Evolutionary conservation across 2,329 filamentous ascomycete species (phyloP).

Genomic region (Orbilia quercus): DNA sequence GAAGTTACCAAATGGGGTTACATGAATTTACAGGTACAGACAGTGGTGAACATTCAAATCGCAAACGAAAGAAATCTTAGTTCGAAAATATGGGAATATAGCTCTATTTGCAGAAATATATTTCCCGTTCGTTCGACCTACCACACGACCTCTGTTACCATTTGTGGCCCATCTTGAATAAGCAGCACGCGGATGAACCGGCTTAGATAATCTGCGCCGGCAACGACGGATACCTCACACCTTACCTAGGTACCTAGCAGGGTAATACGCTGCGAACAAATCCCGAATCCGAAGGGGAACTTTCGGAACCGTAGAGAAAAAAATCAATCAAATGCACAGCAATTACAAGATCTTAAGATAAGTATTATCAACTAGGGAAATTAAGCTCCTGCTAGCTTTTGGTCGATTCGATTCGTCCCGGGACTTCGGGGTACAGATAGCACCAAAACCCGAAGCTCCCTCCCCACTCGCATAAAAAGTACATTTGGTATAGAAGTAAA

Average conservation of each 20-base stretch:
- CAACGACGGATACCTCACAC: conserved; percentile 25
- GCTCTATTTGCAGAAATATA: conserved; percentile 28
- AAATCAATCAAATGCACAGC: too few relatives aligned
- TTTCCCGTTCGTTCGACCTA: conserved; percentile 11
- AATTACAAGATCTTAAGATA: too few relatives aligned
- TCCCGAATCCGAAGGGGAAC: neutral
- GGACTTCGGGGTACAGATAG: too few relatives aligned
- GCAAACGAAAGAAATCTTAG: neutral
- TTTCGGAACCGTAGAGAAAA: too few relatives aligned
- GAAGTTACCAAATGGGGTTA: too few relatives aligned
- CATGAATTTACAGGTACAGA: too few relatives aligned
- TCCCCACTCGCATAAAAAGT: too few relatives aligned
- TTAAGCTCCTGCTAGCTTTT: too few relatives aligned
- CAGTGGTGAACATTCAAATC: neutral
- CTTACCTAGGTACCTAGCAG: too few relatives aligned
- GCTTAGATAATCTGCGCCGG: conserved; percentile 54
- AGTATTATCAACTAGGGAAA: too few relatives aligned
- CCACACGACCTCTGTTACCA: conserved; percentile 3
- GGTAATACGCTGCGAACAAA: neutral
- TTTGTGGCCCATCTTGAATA: neutral
- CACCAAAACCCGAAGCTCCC: too few relatives aligned
- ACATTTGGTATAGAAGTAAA: neutral
- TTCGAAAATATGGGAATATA: conserved; percentile 26
- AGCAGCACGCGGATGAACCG: conserved; percentile 17
- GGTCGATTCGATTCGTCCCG: too few relatives aligned